Conservation (phyloP, 1,284 basidiomycete species). For the Sporisorium sorghi region DNA sequence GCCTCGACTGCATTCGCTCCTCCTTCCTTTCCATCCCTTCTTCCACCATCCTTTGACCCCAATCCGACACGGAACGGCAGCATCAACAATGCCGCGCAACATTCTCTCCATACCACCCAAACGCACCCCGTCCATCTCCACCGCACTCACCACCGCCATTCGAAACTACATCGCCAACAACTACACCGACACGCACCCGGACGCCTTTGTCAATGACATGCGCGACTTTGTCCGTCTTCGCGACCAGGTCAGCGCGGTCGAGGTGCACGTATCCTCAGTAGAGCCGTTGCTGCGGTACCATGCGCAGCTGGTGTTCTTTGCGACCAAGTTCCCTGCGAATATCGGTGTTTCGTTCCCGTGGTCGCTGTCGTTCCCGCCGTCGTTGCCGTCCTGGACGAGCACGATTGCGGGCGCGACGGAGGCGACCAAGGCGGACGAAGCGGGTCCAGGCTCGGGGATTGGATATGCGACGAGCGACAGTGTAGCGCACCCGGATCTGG, state of each 20-base stretch:
- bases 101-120: conserved; percentile 60
- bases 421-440: conserved; percentile 42
- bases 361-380: conserved; percentile 54
- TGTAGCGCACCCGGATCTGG: conserved; percentile 54
- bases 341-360: conserved; percentile 59
- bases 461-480: conserved; percentile 42
- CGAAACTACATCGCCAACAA: conserved; percentile 78
- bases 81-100: conserved; percentile 53
- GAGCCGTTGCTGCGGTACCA: conserved; percentile 75
- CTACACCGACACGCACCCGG: conserved; percentile 83
- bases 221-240: conserved; percentile 78
- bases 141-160: conserved; percentile 70
- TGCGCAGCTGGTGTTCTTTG: conserved; percentile 83
- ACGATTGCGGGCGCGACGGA: conserved; percentile 44
- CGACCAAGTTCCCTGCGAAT: conserved; percentile 79
- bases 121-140: conserved; percentile 42
- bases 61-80: neutral
- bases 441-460: conserved; percentile 28
- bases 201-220: conserved; percentile 86
- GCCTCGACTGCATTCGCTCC: too few species aligned
- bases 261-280: conserved; percentile 70
- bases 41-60: neutral
- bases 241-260: conserved; percentile 73
- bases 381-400: conserved; percentile 47
- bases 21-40: neutral